Conservation (phyloP, 202 grass and related monocot genomes). For the Schoenoplectus tabernaemontani region DNA sequence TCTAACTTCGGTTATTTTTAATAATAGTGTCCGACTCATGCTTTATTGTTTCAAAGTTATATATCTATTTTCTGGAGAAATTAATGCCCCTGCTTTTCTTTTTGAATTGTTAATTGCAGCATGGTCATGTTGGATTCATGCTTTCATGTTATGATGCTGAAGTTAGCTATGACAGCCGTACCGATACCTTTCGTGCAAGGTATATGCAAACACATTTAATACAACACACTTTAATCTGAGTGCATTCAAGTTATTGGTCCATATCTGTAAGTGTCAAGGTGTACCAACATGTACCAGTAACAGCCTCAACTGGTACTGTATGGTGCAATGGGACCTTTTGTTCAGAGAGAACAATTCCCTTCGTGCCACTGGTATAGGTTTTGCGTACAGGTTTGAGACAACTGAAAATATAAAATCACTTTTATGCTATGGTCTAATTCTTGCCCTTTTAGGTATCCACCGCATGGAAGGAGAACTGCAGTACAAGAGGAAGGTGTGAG, state of each 20-base stretch:
- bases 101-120: conserved; percentile 37
- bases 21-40: neutral
- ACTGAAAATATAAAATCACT: neutral
- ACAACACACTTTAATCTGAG: neutral
- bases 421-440: neutral
- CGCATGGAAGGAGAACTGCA: conserved; percentile 69
- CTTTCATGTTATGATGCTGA: conserved; percentile 99
- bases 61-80: neutral
- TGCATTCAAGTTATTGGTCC: neutral
- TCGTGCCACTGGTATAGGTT: neutral
- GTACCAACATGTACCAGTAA: conserved; percentile 1
- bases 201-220: conserved; percentile 21
- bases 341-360: neutral
- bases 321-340: neutral
- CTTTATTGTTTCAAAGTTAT: neutral
- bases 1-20: neutral
- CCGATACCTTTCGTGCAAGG: conserved; percentile 73
- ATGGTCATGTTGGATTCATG: conserved; percentile 98
- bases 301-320: neutral
- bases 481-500: conserved; percentile 77
- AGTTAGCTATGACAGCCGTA: conserved; percentile 70
- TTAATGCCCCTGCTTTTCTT: neutral
- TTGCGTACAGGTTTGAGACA: neutral
- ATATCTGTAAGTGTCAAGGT: neutral
- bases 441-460: conserved; percentile 59